Base-by-base conservation (phyloP, 176 grass and related monocot genomes). In the Phyllostachys edulis region DNA sequence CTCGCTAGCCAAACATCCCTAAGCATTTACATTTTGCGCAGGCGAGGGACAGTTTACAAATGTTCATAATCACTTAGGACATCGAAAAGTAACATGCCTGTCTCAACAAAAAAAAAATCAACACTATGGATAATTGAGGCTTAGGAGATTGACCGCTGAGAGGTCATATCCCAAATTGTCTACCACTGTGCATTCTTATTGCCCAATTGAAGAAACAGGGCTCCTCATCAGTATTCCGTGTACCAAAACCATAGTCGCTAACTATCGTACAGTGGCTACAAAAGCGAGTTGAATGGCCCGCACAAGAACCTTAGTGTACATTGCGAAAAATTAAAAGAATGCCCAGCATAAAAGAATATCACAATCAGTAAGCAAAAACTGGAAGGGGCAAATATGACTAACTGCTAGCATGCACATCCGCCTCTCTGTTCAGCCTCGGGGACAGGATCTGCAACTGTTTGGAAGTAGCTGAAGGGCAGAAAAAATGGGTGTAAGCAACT, bases 361-460 rank as follows among this genome's bases (percentile, higher is more conserved):
- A 61, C 76, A 84, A 64, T 76, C 63, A 90, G 76, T 69, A 82
- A 38, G 74, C 51, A 82, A 82, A 90, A 90, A 32, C 69, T 84
- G 61, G 54, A 88, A 83, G 41, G 69, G 69, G 5, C 59, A 71
- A 75, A 71, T 44, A 78, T 52, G 29, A 79, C 56, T 80, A 83
- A 80, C 78, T 73, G 78, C 81, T 96, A 99, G 77, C 93, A 99
- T 50, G 93, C 96, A 79, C 93, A 98, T 39, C 91, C 91, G 24
- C 93, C 83, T 87, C 89, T 96, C 82, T 85, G 93, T 78, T 99
- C 89, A 40, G 72, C 36, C 65, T 89, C 87, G 4, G 88, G 72
- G 51, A 87, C 77, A 62, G 90, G 86, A 78, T 94, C 92, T 6
- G 90, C 66, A 36, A 94, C 86, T 5, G 90, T 84, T 55, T 97